These are phyloP conservation scores for Termitomyces sp. DNA, from an alignment of 768 basidiomycete species.

Conservation along the genomic window DNA sequence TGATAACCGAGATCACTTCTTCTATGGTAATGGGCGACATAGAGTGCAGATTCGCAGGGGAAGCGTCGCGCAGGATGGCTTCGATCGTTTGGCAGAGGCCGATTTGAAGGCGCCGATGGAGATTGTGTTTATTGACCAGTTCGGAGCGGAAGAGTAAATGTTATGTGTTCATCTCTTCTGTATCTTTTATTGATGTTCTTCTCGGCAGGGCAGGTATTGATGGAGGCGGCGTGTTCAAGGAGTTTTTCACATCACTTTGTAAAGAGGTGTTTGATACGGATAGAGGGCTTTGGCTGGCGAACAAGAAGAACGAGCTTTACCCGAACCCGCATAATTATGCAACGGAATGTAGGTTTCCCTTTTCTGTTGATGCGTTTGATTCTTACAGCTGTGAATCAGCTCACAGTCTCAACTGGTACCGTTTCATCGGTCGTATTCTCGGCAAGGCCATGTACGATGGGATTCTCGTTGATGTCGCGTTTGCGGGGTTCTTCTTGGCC, in stretches of 20 bases:
- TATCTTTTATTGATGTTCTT: neutral
- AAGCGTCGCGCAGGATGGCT: constrained; percentile 87
- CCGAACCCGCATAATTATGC: constrained; percentile 94
- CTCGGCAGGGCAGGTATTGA: constrained; percentile 78
- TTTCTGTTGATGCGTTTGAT: neutral
- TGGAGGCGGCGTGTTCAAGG: constrained; percentile 97
- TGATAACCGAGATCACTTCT: neutral
- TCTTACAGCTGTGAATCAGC: constrained; percentile 34
- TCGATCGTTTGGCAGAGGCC: constrained; percentile 72
- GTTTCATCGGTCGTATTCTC: constrained; percentile 88
- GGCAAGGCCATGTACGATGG: constrained; percentile 98
- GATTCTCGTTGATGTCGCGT: constrained; percentile 91
- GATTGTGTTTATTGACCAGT: constrained; percentile 92
- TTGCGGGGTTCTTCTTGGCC: constrained; percentile 92
- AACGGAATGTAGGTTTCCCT: constrained; percentile 60
- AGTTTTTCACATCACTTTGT: constrained; percentile 89
- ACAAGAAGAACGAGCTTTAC: constrained; percentile 89
- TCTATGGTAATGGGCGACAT: constrained; percentile 17
- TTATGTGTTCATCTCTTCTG: neutral
- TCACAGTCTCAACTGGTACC: constrained; percentile 88
- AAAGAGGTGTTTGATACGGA: constrained; percentile 96
- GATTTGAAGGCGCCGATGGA: constrained; percentile 80
- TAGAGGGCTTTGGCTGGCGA: constrained; percentile 91
- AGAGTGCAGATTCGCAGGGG: constrained; percentile 64
- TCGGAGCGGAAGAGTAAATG: constrained; percentile 78